Base-by-base conservation (phyloP, 2,329 filamentous ascomycete species). In the Polychaeton citri region DNA sequence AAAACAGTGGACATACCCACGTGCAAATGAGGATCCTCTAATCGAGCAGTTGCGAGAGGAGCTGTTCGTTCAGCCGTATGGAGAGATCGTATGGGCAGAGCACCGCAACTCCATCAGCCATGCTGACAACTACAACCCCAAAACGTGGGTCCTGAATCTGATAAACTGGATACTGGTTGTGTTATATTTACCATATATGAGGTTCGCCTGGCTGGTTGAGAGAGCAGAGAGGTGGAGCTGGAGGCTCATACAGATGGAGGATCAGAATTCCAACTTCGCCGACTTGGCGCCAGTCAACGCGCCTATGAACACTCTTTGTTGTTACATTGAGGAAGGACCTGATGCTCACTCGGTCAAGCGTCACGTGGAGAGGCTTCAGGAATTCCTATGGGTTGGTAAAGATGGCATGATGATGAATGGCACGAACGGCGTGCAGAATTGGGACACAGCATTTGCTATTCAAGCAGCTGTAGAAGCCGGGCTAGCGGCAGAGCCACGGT, bases 371-470 rank as follows among this genome's bases (percentile, higher is more conserved):
- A 75, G 85, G 3, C 60, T 94, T 9, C 71, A 83, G 30, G 90
- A 98, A 50, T 92, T 79, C 42, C 60, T 98, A 19, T 98, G 90
- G 87, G 69, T 98, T 34, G 94, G 92, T 44, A 59, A 77, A 21
- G 87, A 95, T 54, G 90, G 90, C 5, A 85, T 98, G 83, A 69
- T 96, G 33, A 80, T 80, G 60, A 95, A 95, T 49, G 90, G 90
- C 24, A 98, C 90, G 6, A 96, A 98, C 48, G 90, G 90, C n/a
- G 87, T 96, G 2, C 90, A 98, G 59, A 81, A 78, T 44, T 98
- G 90, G 90, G 90, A 98, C 54, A 98, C 90, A 0, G 73, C 86
- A 1, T 96, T 96, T 53, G 64, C 80, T 13, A 84, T 95, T 21
- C 86, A 94, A 57, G 79, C 83, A 1, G 74, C 83, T 5, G 72